Evolutionary conservation across 495 filamentous ascomycete genomes (phyloP).

Genomic region (Haplographium delicatum): DNA sequence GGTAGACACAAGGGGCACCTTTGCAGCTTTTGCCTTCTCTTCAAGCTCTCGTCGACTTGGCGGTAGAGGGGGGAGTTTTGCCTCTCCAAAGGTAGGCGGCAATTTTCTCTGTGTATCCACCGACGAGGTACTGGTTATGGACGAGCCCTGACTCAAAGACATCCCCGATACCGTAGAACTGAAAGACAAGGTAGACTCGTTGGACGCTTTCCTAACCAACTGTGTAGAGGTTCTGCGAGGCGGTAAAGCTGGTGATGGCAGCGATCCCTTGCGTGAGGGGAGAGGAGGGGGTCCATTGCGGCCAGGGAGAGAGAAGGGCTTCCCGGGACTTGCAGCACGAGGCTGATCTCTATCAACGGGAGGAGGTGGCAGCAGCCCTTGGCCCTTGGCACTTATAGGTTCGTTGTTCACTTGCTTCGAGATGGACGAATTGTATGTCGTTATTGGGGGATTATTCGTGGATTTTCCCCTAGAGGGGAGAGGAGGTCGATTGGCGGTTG

Average conservation of each 20-base stretch:
- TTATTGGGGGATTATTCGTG: conserved; percentile 22
- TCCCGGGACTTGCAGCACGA: conserved; percentile 1
- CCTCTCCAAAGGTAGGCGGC: conserved; percentile 42
- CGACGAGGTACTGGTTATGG: background rate
- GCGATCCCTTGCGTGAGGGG: conserved; percentile 17
- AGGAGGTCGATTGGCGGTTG: conserved; percentile 24
- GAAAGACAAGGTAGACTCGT: conserved; percentile 19
- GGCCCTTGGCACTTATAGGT: conserved; percentile 11
- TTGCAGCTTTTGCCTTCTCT: conserved; percentile 10
- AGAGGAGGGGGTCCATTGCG: conserved; percentile 25
- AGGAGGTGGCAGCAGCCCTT: conserved; percentile 46
- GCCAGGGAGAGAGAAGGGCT: conserved; percentile 16
- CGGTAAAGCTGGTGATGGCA: conserved; percentile 22
- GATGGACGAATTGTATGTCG: conserved; percentile 21
- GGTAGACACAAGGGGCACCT: conserved; percentile 7
- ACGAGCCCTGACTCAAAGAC: conserved; percentile 11
- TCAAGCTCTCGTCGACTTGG: conserved; percentile 21
- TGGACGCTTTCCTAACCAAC: conserved; percentile 13
- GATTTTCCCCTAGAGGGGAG: conserved; percentile 21
- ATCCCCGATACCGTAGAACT: conserved; percentile 19
- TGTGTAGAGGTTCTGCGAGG: conserved; percentile 14
- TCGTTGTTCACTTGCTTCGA: conserved; percentile 15
- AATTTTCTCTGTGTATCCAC: conserved; percentile 31
- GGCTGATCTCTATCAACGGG: conserved; percentile 32
- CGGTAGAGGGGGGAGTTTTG: conserved; percentile 43